Evolutionary conservation across 73 alveolate species (phyloP), one percentile per base, ranked within the genome.

Genomic region (Paramecium sonneborni): DNA sequence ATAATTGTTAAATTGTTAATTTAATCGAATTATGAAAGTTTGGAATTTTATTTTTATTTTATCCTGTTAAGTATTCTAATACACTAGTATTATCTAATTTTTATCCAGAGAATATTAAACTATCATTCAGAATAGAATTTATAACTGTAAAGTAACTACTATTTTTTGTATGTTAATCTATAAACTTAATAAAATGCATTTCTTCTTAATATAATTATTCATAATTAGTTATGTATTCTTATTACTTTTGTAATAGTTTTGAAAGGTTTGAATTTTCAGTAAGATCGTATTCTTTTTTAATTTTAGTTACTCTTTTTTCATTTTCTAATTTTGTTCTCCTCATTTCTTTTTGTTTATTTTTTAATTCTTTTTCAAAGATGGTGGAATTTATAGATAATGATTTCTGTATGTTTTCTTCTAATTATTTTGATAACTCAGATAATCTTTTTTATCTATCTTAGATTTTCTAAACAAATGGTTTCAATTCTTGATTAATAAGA

Each of bases 271-370:
- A 62, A 62, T 62, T 62, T 62, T 62, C 84, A 26, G 52, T 62
- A 62, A 62, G 84, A 30, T 62, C 48, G 24, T 62, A 62, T 32
- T 62, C 84, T 30, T 62, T 62, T 32, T 30, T 62, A 62, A 62
- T 62, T 32, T 62, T 62, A 30, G 39, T 30, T 26, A 62, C 84
- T 62, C 84, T 62, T 62, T 62, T 62, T 62, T 62, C 84, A 62
- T 62, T 62, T 62, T 62, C 84, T 4, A 62, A 30, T 32, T 62
- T 62, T 5, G 7, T 62, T 62, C 24, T 62, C 26, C 26, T 62
- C 84, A 62, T 30, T 62, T 62, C 84, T 62, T 62, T 62, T 32
- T 62, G 12, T 62, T 62, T 62, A 62, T 62, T 62, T 62, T 26
- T 62, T 44, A 62, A 62, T 14, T 62, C 84, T 26, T 26, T 62